phyloP scores from a whole-genome alignment of 2,329 filamentous ascomycete genomes.

The Penicillium decumbens region DNA sequence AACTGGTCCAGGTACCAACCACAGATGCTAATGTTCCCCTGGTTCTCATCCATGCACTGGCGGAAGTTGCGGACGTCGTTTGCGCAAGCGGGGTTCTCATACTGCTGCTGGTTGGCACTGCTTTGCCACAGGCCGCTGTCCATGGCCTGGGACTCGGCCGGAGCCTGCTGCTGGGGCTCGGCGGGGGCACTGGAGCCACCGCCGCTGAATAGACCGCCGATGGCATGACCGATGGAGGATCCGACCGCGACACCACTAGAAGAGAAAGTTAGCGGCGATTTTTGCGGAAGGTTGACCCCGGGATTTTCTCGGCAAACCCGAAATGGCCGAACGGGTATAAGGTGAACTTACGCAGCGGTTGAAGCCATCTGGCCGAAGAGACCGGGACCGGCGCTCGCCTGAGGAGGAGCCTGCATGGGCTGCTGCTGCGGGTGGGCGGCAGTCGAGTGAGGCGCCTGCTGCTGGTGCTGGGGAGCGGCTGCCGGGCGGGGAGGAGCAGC shows the following conservation, averaged over 20 bases:
- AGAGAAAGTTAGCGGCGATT: conserved; percentile 18
- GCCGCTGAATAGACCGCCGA: conserved; percentile 82
- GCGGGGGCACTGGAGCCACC: conserved; percentile 57
- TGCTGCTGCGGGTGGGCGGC: conserved; percentile 50
- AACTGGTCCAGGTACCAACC: conserved; percentile 98
- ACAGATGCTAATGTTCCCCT: conserved; percentile 91
- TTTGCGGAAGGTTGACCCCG: conserved; percentile 1
- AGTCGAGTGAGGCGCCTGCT: conserved; percentile 68
- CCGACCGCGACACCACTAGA: conserved; percentile 90
- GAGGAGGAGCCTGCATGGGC: conserved; percentile 41
- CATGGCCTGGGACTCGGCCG: conserved; percentile 52
- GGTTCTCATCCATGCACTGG: conserved; percentile 92
- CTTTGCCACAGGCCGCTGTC: conserved; percentile 45
- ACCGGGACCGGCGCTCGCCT: conserved; percentile 65
- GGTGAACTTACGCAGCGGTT: conserved; percentile 80
- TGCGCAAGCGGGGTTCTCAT: conserved; percentile 63
- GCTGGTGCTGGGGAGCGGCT: conserved; percentile 54
- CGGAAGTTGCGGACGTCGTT: conserved; percentile 80
- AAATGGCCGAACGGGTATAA: background rate
- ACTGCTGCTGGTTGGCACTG: conserved; percentile 47
- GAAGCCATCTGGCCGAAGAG: conserved; percentile 96
- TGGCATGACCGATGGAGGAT: conserved; percentile 89
- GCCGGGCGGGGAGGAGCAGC: conserved; percentile 56
- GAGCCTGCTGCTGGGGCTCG: conserved; percentile 50
- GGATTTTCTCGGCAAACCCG: conserved; percentile 10